These are phyloP conservation scores for Talaromyces ruber DNA, from an alignment of 495 filamentous ascomycete genomes.

Conservation along the genomic window DNA sequence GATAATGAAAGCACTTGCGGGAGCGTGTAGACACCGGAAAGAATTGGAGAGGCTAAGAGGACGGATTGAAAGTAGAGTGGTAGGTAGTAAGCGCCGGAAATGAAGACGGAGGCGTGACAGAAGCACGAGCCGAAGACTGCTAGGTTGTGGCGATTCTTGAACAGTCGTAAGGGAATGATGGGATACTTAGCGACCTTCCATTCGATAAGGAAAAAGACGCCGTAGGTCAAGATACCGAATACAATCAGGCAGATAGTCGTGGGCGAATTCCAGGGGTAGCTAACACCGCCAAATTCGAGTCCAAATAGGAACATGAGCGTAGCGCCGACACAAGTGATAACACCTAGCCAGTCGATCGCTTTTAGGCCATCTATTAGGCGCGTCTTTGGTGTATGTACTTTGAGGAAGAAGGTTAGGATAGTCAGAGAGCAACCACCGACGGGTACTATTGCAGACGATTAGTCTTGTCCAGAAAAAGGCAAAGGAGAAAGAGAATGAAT, in stretches of 20 bases:
- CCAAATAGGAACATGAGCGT: slow-evolving; percentile 78
- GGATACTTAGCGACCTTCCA: slow-evolving; percentile 67
- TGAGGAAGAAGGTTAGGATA: slow-evolving; percentile 61
- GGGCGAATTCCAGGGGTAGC: slow-evolving; percentile 66
- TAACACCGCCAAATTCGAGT: slow-evolving; percentile 68
- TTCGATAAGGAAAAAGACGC: slow-evolving; percentile 59
- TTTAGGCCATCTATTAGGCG: slow-evolving; percentile 60
- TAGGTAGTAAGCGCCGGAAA: slow-evolving; percentile 64
- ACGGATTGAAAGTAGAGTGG: slow-evolving; percentile 76
- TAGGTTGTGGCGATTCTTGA: slow-evolving; percentile 49
- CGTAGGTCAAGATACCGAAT: slow-evolving; percentile 57
- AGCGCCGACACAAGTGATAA: slow-evolving; percentile 59
- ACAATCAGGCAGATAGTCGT: slow-evolving; percentile 72
- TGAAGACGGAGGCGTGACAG: slow-evolving; percentile 66
- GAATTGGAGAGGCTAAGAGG: slow-evolving; percentile 60
- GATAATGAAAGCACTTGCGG: slow-evolving; percentile 67
- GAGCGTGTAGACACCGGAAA: slow-evolving; percentile 72
- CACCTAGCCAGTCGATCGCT: slow-evolving; percentile 71
- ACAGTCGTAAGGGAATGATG: slow-evolving; percentile 66
- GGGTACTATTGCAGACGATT: slow-evolving; percentile 41
- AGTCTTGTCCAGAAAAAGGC: slow-evolving; percentile 7
- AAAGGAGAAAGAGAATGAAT: slow-evolving; percentile 8
- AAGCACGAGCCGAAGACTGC: slow-evolving; percentile 50
- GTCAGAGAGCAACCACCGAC: slow-evolving; percentile 61
- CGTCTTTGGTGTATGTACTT: slow-evolving; percentile 69